Base-by-base conservation (phyloP, 768 basidiomycete genomes). In the Solioccasus polychromus region DNA sequence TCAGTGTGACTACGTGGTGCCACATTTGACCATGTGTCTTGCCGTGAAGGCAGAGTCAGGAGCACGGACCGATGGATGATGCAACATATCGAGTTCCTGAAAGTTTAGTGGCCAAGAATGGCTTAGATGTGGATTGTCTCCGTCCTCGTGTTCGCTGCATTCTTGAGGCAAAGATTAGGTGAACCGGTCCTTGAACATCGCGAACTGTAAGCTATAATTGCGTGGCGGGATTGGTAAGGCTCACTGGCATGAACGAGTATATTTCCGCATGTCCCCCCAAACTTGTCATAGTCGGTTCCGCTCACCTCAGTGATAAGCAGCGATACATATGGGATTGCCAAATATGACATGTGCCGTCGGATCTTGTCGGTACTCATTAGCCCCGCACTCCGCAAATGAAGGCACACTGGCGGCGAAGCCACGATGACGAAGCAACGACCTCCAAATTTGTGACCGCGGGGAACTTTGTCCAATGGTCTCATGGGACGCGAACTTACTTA, bases 231-330 rank as follows among this genome's bases (percentile, higher is more conserved):
- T n/a, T n/a, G n/a, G n/a, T n/a, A n/a, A n/a, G n/a, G n/a, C n/a
- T n/a, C n/a, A n/a, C n/a, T 35, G 54, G 42, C 47, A 18, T 32
- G 32, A 51, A 44, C 19, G 12, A 5, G 19, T 3, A 15, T 3
- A 4, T 39, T 25, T 22, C 23, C 23, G 42, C 11, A 26, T 34
- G 32, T 45, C 15, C 18, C 37, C 8, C n/a, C n/a, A n/a, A n/a
- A n/a, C n/a, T n/a, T n/a, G n/a, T 31, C 7, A 28, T 32, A 55
- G 35, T 51, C 48, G 48, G 54, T 26, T 22, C 44, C 53, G 48
- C 34, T 28, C 41, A 31, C 42, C 19, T 25, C 34, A 19, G 10
- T 36, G 38, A 44, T 35, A 31, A 31, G 11, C 4, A 12, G 14
- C 15, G 5, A n/a, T 48, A 39, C 44, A 36, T 24, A 35, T 34